A percentile compares a stretch with the other conserved stretches of the same genome.
Evolutionary conservation across 2,329 filamentous ascomycete genomes (phyloP).

Genomic region (Graphilbum fragrans): DNA sequence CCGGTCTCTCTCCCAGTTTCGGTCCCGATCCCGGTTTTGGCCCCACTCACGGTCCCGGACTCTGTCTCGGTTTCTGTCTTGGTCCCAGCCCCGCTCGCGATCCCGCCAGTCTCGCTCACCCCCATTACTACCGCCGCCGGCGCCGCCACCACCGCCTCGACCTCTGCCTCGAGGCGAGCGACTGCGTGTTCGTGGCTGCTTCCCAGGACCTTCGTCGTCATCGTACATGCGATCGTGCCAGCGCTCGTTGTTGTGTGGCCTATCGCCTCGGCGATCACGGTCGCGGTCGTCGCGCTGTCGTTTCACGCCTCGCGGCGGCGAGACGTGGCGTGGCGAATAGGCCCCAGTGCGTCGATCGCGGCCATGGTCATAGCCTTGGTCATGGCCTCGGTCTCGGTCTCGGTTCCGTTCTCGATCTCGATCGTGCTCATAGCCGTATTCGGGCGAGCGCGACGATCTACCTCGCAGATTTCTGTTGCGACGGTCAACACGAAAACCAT

Average conservation of each 20-base stretch:
- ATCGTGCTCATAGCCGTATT: too few relatives aligned
- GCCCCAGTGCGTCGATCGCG: conserved; percentile 29
- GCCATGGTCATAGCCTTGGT: conserved; percentile 22
- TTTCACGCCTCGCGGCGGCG: conserved; percentile 56
- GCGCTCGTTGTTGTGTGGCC: conserved; percentile 16
- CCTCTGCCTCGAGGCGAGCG: conserved; percentile 26
- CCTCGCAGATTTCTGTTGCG: conserved; percentile 61
- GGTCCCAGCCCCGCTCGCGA: conserved; percentile 14
- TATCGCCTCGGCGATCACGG: conserved; percentile 21
- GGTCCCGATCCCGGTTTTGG: conserved; percentile 16
- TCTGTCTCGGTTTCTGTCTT: conserved; percentile 17
- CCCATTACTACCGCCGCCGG: too few relatives aligned
- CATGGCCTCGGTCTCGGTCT: too few relatives aligned
- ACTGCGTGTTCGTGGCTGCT: conserved; percentile 43
- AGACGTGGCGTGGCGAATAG: conserved; percentile 25
- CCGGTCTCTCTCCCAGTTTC: conserved; percentile 9
- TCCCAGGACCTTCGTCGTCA: conserved; percentile 35
- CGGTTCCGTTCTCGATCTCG: too few relatives aligned
- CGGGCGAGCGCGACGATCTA: conserved; percentile 44
- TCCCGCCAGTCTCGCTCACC: conserved; percentile 16
- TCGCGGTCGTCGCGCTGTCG: conserved; percentile 53
- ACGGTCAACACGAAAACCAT: conserved; percentile 83
- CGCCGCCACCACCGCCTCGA: too few relatives aligned
- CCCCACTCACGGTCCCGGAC: conserved; percentile 12
- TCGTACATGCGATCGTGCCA: conserved; percentile 12